Percentiles rank a stretch among this genome's conserved stretches.
phyloP scores from a whole-genome alignment of 2,329 filamentous ascomycete genomes.

The Tolypocladium guangdongense region DNA sequence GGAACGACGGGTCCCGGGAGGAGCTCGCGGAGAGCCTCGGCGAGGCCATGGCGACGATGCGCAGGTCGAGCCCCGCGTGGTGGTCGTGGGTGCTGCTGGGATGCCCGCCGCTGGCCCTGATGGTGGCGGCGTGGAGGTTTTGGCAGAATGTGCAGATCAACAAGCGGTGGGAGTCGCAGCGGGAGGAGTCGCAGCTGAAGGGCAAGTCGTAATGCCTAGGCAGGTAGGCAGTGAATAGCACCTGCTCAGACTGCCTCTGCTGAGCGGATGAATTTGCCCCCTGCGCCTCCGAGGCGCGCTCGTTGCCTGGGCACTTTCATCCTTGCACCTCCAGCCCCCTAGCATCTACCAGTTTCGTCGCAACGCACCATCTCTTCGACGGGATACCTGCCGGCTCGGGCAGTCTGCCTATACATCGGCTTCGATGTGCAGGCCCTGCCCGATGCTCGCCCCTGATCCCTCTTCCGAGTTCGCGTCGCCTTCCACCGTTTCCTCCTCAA shows the following conservation, averaged over 20 bases:
- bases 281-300: neutral
- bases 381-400: neutral
- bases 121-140: constrained; percentile 59
- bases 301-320: neutral
- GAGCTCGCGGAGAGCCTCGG: constrained; percentile 59
- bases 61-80: constrained; percentile 58
- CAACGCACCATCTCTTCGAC: neutral
- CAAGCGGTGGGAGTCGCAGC: constrained; percentile 51
- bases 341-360: neutral
- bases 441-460: neutral
- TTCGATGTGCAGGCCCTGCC: neutral
- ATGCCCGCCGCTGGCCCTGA: constrained; percentile 64
- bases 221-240: neutral
- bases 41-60: constrained; percentile 53
- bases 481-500: too few relatives aligned
- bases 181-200: constrained; percentile 31
- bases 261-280: neutral
- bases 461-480: neutral
- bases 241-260: neutral
- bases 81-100: constrained; percentile 66
- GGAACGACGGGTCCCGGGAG: constrained; percentile 73
- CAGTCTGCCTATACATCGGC: neutral
- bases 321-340: neutral
- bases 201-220: constrained; percentile 3
- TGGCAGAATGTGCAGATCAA: constrained; percentile 62